These are phyloP conservation scores for Combretum micranthum DNA, from an alignment of 345 rosid species.

Conservation along the genomic window DNA sequence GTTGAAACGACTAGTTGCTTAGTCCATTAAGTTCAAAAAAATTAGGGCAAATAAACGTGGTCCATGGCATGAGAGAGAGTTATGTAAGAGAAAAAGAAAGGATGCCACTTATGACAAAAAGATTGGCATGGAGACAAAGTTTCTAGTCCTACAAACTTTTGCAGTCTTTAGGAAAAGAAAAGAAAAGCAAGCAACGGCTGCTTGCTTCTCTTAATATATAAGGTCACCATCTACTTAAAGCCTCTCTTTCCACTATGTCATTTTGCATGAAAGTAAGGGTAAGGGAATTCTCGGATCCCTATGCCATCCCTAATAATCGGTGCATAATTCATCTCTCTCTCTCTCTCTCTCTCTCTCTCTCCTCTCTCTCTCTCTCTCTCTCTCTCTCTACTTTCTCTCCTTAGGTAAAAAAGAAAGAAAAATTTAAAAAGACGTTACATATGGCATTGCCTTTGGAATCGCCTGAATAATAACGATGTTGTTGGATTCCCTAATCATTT, in stretches of 20 bases:
- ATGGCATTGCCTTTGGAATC: neutral
- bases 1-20: too few relatives aligned
- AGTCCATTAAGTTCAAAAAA: too few relatives aligned
- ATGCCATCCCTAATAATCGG: constrained; percentile 34
- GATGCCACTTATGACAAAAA: constrained; percentile 1
- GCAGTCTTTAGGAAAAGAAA: constrained; percentile 27
- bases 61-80: neutral
- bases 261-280: constrained; percentile 54
- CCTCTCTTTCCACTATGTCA: constrained; percentile 12
- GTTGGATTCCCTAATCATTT: constrained; percentile 10
- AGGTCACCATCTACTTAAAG: constrained; percentile 23
- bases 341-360: constrained; percentile 4
- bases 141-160: constrained; percentile 37
- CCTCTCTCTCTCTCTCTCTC: constrained; percentile 1
- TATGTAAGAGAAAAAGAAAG: neutral
- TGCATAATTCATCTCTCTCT: constrained; percentile 27
- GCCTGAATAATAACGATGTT: constrained; percentile 8
- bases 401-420: too few relatives aligned
- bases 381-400: neutral
- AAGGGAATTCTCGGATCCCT: constrained; percentile 45
- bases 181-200: constrained; percentile 5
- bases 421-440: neutral
- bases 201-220: constrained; percentile 2
- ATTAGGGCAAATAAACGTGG: too few relatives aligned
- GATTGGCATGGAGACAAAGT: constrained; percentile 47